These are phyloP conservation scores for Naganishia kalamii DNA, from an alignment of 768 basidiomycete species.

Conservation along the genomic window DNA sequence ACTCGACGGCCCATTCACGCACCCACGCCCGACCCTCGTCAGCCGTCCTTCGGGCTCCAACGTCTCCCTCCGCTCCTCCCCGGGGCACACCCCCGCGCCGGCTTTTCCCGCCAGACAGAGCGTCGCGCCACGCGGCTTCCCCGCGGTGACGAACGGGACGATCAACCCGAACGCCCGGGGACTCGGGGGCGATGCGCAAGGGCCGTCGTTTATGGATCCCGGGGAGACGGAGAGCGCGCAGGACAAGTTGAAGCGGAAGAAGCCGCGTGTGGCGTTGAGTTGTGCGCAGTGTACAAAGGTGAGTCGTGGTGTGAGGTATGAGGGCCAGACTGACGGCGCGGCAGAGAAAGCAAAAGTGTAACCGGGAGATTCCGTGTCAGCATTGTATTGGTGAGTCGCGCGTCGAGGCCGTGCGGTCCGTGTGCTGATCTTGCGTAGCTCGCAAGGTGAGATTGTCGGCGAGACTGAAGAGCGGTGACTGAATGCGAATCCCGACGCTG, in stretches of 20 bases:
- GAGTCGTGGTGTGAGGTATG: constrained; percentile 25
- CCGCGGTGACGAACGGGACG: constrained; percentile 1
- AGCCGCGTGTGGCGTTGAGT: constrained; percentile 38
- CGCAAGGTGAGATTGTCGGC: constrained; percentile 27
- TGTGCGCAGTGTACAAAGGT: constrained; percentile 45
- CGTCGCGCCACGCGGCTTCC: not conserved
- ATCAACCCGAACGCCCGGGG: constrained; percentile 10
- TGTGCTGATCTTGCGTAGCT: not conserved
- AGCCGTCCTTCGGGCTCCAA: constrained; percentile 4
- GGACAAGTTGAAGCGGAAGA: constrained; percentile 37
- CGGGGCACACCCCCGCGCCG: not conserved
- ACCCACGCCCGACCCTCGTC: not conserved
- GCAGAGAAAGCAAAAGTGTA: constrained; percentile 34
- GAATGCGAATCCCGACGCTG: constrained; percentile 4
- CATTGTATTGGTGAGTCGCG: constrained; percentile 32
- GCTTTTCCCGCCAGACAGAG: not conserved
- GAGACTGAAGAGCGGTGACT: not conserved
- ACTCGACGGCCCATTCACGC: not conserved
- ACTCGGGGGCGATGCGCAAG: not conserved
- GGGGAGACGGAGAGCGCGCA: not conserved
- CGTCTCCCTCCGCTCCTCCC: not conserved
- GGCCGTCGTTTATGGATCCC: not conserved
- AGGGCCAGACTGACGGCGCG: not conserved
- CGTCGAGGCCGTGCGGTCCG: not conserved
- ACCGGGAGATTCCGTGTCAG: constrained; percentile 45